Conservation (phyloP, 352 stramenopile species). For the Phytophthora syringae region DNA sequence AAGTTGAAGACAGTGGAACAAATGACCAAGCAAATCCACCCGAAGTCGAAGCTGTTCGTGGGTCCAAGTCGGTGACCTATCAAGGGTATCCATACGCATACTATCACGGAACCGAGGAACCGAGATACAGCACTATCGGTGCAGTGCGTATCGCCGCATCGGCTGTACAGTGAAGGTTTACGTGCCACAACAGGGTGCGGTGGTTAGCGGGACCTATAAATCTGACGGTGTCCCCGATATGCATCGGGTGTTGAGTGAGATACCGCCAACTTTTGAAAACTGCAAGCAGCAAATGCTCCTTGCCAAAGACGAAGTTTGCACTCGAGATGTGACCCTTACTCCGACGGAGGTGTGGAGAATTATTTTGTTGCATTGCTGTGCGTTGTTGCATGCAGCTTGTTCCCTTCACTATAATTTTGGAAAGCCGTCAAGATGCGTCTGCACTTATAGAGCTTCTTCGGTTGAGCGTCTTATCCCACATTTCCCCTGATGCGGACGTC, state of each 20-base stretch:
- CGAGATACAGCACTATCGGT: background rate
- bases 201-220: background rate
- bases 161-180: background rate
- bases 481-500: slow-evolving; percentile 9
- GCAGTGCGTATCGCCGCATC: background rate
- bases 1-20: background rate
- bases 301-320: background rate
- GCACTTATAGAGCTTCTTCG: slow-evolving; percentile 26
- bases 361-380: no score
- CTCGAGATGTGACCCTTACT: background rate
- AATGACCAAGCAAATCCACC: no score
- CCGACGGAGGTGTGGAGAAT: background rate
- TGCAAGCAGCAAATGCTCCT: background rate
- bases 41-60: background rate
- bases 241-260: background rate
- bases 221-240: background rate
- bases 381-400: slow-evolving; percentile 34
- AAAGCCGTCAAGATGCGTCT: slow-evolving; percentile 21
- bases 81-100: background rate
- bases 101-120: background rate
- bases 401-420: slow-evolving; percentile 23
- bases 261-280: background rate
- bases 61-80: background rate
- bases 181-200: background rate
- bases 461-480: slow-evolving; percentile 21